phyloP scores from a whole-genome alignment of 371 early-diverging fungal species.

The Mucor plumbeus region DNA sequence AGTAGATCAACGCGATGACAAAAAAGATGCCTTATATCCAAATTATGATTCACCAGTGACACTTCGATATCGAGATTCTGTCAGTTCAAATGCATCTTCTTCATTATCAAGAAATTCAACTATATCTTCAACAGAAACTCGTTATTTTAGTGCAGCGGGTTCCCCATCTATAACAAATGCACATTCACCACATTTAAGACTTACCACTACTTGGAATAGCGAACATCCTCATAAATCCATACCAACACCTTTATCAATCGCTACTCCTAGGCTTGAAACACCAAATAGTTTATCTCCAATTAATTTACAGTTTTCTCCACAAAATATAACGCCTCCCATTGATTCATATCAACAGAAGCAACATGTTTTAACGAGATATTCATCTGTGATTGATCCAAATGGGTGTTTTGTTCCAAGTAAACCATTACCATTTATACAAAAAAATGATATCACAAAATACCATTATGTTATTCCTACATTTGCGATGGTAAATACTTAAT shows the following conservation, averaged over 20 bases:
- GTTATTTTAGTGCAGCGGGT: slow-evolving; percentile 1
- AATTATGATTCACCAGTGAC: slow-evolving; percentile 11
- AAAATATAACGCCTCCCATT: neutral
- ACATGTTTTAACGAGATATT: neutral
- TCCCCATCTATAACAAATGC: neutral
- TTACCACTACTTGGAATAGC: neutral
- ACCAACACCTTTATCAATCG: neutral
- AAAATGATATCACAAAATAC: slow-evolving; percentile 7
- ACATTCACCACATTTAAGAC: slow-evolving; percentile 1
- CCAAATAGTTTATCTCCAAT: slow-evolving; percentile 3
- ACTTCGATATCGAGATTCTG: slow-evolving; percentile 22
- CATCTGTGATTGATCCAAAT: slow-evolving; percentile 10
- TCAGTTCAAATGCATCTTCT: slow-evolving; percentile 22
- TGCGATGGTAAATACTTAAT: slow-evolving; percentile 19
- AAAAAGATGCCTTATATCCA: neutral
- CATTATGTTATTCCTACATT: slow-evolving; percentile 28
- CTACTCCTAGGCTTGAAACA: neutral
- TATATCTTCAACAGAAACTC: slow-evolving; percentile 14
- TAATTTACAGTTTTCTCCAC: neutral
- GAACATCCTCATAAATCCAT: neutral
- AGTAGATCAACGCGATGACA: neutral
- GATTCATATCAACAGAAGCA: neutral
- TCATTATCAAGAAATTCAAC: slow-evolving; percentile 21
- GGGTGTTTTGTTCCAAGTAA: slow-evolving; percentile 21
- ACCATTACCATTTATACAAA: slow-evolving; percentile 9